phyloP scores from a whole-genome alignment of 2,329 filamentous ascomycete species.

The Alternaria ethzedia region DNA sequence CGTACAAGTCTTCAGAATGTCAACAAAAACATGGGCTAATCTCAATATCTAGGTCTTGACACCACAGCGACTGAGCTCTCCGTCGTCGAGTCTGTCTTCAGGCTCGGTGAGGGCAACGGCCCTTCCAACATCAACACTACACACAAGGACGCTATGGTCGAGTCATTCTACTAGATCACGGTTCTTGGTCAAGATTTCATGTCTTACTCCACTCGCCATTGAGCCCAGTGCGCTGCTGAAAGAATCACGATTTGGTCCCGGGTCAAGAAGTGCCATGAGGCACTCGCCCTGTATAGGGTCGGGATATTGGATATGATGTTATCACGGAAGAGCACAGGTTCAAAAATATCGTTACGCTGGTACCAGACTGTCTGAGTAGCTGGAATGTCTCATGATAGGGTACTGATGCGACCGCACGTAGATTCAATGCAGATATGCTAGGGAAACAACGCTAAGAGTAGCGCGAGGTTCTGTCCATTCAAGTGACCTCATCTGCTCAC shows the following conservation, averaged over 20 bases:
- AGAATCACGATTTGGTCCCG: not conserved
- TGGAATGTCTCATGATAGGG: not conserved
- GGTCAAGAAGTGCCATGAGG: not conserved
- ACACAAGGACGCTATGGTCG: conserved; percentile 98
- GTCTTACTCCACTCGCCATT: not conserved
- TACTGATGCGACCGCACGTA: not conserved
- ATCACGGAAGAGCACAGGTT: not conserved
- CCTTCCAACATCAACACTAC: conserved; percentile 79
- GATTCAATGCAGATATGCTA: not conserved
- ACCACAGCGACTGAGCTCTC: conserved; percentile 97
- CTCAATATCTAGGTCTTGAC: conserved; percentile 68
- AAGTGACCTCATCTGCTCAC: not conserved
- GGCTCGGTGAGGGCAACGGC: conserved; percentile 82
- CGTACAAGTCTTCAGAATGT: conserved; percentile 2
- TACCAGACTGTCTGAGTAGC: not conserved
- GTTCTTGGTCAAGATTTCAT: not conserved
- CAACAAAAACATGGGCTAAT: not conserved
- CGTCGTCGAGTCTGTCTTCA: conserved; percentile 95
- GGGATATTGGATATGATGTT: not conserved
- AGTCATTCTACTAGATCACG: conserved; percentile 88
- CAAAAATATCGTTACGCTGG: not conserved
- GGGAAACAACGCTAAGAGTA: not conserved
- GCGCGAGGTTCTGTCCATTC: not conserved
- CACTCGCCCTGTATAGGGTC: not conserved
- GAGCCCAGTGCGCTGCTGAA: not conserved